Base-by-base conservation (phyloP, 2,329 filamentous ascomycete species). In the Trichophyton rubrum region DNA sequence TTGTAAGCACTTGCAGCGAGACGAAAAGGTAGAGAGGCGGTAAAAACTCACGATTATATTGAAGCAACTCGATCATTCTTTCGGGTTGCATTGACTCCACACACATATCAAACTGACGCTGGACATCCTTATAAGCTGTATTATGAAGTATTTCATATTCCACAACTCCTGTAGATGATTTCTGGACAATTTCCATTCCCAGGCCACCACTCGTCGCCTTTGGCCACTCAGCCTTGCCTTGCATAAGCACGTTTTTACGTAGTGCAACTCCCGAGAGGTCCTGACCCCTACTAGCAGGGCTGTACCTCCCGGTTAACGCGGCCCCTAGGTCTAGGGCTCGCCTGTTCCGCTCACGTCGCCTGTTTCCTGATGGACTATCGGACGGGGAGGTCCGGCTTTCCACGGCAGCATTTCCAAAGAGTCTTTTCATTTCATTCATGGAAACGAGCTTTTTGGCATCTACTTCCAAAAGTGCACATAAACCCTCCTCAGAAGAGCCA, bases 161-260 rank as follows among this genome's bases (percentile, higher is more conserved):
- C 1, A 85, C 80, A 5, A 81, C 82, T 3, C 85, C 86, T 63
- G 82, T 79, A 17, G 66, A 67, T 11, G 74, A 70, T 66, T 80
- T 83, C 64, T 82, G 76, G 17, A 82, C 79, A 24, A 85, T 76
- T 67, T 86, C 83, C 91, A 99, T 96, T 7, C 85, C 85, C 60
- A 99, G 77, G 0, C 93, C 93, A 15, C 88, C 89, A 38, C 87
- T 85, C 1, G 89, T 83, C 58, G 85, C 85, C 35, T 83, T 80
- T 2, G 90, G 91, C 91, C 91, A 96, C 58, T 88, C 84, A 64
- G 93, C 89, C 68, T 90, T 91, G 56, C 89, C 89, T 66, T 90
- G 87, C 62, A 95, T 84, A 69, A 96, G 92, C 11, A 89, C 80
- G 68, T 96, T 96, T 40, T 87, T 82, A 51, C 88, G 82, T 33